These are phyloP conservation scores for Ruellia speciosa DNA, from an alignment of 305 asterid species.

Conservation along the genomic window DNA sequence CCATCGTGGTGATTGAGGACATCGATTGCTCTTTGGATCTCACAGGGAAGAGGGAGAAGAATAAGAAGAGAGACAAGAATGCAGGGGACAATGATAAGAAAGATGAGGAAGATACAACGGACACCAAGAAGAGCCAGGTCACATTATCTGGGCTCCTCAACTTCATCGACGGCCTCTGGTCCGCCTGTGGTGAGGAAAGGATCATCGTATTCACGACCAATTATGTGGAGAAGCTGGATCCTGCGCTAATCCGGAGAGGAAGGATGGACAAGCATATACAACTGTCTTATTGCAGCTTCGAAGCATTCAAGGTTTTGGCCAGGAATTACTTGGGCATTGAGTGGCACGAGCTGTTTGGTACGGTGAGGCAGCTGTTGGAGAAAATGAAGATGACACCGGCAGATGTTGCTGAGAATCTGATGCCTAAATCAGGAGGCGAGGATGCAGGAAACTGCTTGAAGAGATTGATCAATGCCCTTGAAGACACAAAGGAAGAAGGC, in stretches of 20 bases:
- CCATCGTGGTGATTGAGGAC: conserved; percentile 45
- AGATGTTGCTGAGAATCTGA: conserved; percentile 49
- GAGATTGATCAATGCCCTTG: conserved; percentile 32
- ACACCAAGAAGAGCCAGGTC: conserved; percentile 34
- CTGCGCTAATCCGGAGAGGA: conserved; percentile 46
- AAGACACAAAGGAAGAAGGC: conserved; percentile 29
- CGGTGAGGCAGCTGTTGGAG: conserved; percentile 22
- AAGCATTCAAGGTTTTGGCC: conserved; percentile 51
- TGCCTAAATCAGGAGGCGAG: conserved; percentile 38
- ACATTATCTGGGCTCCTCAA: conserved; percentile 51
- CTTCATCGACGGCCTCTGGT: conserved; percentile 60
- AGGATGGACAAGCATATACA: conserved; percentile 60
- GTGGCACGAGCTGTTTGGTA: conserved; percentile 25
- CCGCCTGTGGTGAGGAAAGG: conserved; percentile 44
- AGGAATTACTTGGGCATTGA: conserved; percentile 34
- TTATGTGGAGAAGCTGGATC: conserved; percentile 43
- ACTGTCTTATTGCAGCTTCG: conserved; percentile 46
- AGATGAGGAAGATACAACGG: conserved; percentile 23
- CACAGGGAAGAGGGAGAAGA: conserved; percentile 43
- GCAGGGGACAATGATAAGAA: conserved; percentile 14
- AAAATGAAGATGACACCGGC: conserved; percentile 43
- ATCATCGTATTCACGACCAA: conserved; percentile 45
- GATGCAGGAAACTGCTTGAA: conserved; percentile 25
- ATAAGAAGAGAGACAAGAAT: not conserved
- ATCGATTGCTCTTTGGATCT: conserved; percentile 45